These are phyloP conservation scores for Polychaeton citri DNA, from an alignment of 2,329 filamentous ascomycete genomes.

Conservation along the genomic window DNA sequence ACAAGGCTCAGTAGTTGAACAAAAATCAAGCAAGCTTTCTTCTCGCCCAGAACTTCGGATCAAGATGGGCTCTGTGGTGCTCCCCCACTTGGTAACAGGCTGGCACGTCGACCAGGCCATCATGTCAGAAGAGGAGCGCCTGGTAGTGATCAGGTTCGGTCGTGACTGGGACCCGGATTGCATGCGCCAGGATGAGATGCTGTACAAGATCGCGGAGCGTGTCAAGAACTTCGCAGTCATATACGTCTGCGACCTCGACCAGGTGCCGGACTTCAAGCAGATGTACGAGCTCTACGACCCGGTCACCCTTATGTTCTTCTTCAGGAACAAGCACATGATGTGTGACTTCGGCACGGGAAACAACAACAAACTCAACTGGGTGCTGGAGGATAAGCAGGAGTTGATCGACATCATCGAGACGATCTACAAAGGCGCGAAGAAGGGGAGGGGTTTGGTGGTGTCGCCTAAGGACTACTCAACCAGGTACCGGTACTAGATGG, in stretches of 20 bases:
- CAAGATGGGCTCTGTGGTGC: slow-evolving; percentile 68
- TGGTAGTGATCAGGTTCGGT: slow-evolving; percentile 88
- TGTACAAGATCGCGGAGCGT: slow-evolving; percentile 84
- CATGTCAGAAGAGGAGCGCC: slow-evolving; percentile 75
- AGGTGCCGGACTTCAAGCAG: slow-evolving; percentile 83
- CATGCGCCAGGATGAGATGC: slow-evolving; percentile 79
- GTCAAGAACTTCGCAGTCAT: slow-evolving; percentile 90
- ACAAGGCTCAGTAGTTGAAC: too few relatives aligned
- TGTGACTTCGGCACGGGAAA: slow-evolving; percentile 95
- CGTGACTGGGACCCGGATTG: slow-evolving; percentile 72
- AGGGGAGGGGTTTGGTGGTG: slow-evolving; percentile 89
- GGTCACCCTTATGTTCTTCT: slow-evolving; percentile 95
- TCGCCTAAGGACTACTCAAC: slow-evolving; percentile 80
- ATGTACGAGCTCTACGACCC: slow-evolving; percentile 81
- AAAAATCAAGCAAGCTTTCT: too few relatives aligned
- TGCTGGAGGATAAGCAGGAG: slow-evolving; percentile 95
- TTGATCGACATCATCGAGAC: slow-evolving; percentile 97
- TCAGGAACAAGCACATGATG: slow-evolving; percentile 98
- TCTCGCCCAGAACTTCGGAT: too few relatives aligned
- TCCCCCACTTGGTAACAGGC: slow-evolving; percentile 79
- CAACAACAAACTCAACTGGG: slow-evolving; percentile 97
- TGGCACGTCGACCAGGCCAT: slow-evolving; percentile 99
- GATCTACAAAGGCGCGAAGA: slow-evolving; percentile 96
- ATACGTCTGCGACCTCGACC: slow-evolving; percentile 86
- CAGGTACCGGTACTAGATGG: slow-evolving; percentile 51